Evolutionary conservation across 2,329 filamentous ascomycete species (phyloP).

Genomic region (Claviceps arundinis): DNA sequence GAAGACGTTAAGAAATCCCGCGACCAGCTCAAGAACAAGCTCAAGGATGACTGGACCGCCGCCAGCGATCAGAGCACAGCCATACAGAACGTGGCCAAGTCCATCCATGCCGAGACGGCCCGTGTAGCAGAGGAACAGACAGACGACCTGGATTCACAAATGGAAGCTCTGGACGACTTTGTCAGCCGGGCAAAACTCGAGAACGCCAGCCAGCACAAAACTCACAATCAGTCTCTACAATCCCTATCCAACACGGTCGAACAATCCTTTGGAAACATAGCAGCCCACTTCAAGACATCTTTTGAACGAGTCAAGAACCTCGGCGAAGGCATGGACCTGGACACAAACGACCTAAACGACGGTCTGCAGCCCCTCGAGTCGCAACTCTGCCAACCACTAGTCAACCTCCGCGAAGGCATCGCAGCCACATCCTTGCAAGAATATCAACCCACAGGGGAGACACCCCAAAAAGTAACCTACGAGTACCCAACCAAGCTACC

Average conservation of each 20-base stretch:
- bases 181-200: slow-evolving; percentile 69
- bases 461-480: slow-evolving; percentile 71
- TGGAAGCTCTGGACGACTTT: slow-evolving; percentile 82
- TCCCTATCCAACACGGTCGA: slow-evolving; percentile 55
- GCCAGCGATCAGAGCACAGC: slow-evolving; percentile 71
- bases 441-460: slow-evolving; percentile 74
- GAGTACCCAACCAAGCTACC: slow-evolving; percentile 69
- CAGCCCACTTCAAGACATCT: slow-evolving; percentile 54
- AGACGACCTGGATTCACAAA: slow-evolving; percentile 73
- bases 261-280: slow-evolving; percentile 58
- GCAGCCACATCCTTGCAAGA: slow-evolving; percentile 53
- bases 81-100: slow-evolving; percentile 71
- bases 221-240: slow-evolving; percentile 53
- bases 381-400: slow-evolving; percentile 54
- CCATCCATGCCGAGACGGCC: slow-evolving; percentile 81
- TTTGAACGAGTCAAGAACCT: slow-evolving; percentile 55
- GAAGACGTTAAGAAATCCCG: slow-evolving; percentile 59
- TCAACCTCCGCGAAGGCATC: slow-evolving; percentile 58
- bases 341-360: slow-evolving; percentile 43
- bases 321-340: slow-evolving; percentile 51
- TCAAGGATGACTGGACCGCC: slow-evolving; percentile 74
- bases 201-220: slow-evolving; percentile 64
- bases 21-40: slow-evolving; percentile 64
- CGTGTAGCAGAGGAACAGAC: slow-evolving; percentile 84
- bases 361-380: slow-evolving; percentile 47